phyloP scores from a whole-genome alignment of 2,329 filamentous ascomycete genomes.

The Scytalidium sp. region DNA sequence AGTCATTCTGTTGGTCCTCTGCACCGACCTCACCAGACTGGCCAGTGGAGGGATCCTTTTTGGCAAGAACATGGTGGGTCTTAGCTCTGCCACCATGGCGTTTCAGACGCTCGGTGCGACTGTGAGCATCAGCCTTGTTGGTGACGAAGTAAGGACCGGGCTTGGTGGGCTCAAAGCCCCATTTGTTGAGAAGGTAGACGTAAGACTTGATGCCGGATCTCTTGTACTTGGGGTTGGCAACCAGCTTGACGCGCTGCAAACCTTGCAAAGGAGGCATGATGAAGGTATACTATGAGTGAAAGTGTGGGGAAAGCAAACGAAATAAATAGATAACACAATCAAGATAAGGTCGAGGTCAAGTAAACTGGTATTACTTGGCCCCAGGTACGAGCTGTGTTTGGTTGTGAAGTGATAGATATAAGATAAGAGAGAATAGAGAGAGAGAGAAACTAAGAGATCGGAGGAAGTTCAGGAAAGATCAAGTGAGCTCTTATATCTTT shows the following conservation, averaged over 20 bases:
- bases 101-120: slow-evolving; percentile 42
- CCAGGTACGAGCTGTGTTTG: slow-evolving; percentile 37
- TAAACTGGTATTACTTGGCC: background rate
- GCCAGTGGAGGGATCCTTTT: slow-evolving; percentile 38
- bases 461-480: background rate
- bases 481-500: background rate
- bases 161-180: slow-evolving; percentile 59
- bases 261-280: slow-evolving; percentile 20
- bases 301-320: background rate
- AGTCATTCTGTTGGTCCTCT: slow-evolving; percentile 66
- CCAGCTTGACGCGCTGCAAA: slow-evolving; percentile 42
- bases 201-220: slow-evolving; percentile 61
- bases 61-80: slow-evolving; percentile 44
- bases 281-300: background rate
- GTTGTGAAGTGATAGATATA: slow-evolving; percentile 52
- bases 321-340: background rate
- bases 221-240: slow-evolving; percentile 58
- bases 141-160: slow-evolving; percentile 58
- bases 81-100: slow-evolving; percentile 46
- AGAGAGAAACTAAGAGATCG: background rate
- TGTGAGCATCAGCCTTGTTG: slow-evolving; percentile 32
- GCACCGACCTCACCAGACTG: slow-evolving; percentile 49
- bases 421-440: slow-evolving; percentile 38
- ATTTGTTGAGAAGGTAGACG: slow-evolving; percentile 58
- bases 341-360: too few species aligned